These are phyloP conservation scores for Diutina siamensis DNA, from an alignment of 1,139 yeast genomes.

Conservation along the genomic window DNA sequence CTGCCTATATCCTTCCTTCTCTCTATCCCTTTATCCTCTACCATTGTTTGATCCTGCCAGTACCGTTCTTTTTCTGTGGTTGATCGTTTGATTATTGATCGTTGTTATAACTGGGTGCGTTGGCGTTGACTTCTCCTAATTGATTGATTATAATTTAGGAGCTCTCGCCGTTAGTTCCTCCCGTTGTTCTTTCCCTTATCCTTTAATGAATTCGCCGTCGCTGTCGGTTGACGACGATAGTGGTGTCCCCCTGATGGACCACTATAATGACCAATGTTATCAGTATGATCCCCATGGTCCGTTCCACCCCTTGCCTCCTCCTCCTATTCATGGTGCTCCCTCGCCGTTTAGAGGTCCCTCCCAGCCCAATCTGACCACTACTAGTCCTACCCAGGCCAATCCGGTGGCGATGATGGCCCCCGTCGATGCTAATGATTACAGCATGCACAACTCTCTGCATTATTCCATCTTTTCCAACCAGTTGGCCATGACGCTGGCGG, in stretches of 20 bases:
- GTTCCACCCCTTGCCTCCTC: slow-evolving; percentile 4
- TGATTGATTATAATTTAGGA: neutral
- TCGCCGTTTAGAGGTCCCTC: neutral
- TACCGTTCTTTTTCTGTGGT: too few relatives aligned
- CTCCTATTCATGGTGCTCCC: neutral
- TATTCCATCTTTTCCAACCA: slow-evolving; percentile 4
- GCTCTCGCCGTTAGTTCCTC: neutral
- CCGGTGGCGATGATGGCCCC: neutral
- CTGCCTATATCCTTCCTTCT: too few relatives aligned
- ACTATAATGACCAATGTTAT: slow-evolving; percentile 2
- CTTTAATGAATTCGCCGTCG: slow-evolving; percentile 4
- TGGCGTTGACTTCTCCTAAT: too few relatives aligned
- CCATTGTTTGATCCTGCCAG: too few relatives aligned
- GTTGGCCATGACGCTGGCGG: slow-evolving; percentile 1
- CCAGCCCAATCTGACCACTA: neutral
- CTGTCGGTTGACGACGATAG: slow-evolving; percentile 4
- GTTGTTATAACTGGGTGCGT: too few relatives aligned
- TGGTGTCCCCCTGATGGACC: neutral
- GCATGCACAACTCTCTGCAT: slow-evolving; percentile 1
- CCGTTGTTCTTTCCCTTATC: neutral
- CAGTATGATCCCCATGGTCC: neutral
- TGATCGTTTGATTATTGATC: too few relatives aligned
- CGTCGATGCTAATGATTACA: neutral
- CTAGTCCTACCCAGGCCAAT: neutral
- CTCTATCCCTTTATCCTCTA: too few relatives aligned